These are phyloP conservation scores for Ophiostoma australiae DNA, from an alignment of 2,329 filamentous ascomycete genomes.

Conservation along the genomic window DNA sequence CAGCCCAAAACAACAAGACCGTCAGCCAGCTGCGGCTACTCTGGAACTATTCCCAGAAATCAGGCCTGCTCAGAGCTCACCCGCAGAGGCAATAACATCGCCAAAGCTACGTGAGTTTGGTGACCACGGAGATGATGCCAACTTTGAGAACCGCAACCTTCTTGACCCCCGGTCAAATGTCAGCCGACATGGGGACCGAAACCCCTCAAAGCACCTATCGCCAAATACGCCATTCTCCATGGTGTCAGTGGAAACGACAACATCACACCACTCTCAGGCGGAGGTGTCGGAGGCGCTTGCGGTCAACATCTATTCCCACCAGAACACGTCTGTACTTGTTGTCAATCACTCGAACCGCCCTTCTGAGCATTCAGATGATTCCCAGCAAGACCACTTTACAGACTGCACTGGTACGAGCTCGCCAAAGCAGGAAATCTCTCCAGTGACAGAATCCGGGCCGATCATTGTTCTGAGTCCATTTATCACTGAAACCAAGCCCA, in stretches of 20 bases:
- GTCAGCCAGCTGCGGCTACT: neutral
- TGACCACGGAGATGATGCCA: slow-evolving; percentile 31
- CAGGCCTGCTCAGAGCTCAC: neutral
- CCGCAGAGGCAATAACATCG: neutral
- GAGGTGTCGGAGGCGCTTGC: slow-evolving; percentile 60
- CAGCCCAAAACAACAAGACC: neutral
- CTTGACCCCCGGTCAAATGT: slow-evolving; percentile 37
- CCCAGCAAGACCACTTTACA: slow-evolving; percentile 26
- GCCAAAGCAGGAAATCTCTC: slow-evolving; percentile 14
- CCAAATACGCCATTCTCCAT: slow-evolving; percentile 59
- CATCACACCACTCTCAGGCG: slow-evolving; percentile 43
- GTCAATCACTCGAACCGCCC: slow-evolving; percentile 52
- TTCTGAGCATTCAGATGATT: slow-evolving; percentile 41
- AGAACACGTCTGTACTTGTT: slow-evolving; percentile 59
- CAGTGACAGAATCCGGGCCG: slow-evolving; percentile 29
- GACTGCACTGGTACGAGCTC: slow-evolving; percentile 18
- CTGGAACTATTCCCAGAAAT: neutral
- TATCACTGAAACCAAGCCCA: neutral
- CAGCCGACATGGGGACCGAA: slow-evolving; percentile 51
- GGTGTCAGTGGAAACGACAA: slow-evolving; percentile 57
- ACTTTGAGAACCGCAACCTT: slow-evolving; percentile 24
- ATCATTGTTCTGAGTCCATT: slow-evolving; percentile 3
- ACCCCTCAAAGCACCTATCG: slow-evolving; percentile 50
- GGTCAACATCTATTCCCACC: slow-evolving; percentile 58
- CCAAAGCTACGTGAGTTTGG: slow-evolving; percentile 24